phyloP scores from a whole-genome alignment of 768 basidiomycete genomes.

The Lenzites betulinus region DNA sequence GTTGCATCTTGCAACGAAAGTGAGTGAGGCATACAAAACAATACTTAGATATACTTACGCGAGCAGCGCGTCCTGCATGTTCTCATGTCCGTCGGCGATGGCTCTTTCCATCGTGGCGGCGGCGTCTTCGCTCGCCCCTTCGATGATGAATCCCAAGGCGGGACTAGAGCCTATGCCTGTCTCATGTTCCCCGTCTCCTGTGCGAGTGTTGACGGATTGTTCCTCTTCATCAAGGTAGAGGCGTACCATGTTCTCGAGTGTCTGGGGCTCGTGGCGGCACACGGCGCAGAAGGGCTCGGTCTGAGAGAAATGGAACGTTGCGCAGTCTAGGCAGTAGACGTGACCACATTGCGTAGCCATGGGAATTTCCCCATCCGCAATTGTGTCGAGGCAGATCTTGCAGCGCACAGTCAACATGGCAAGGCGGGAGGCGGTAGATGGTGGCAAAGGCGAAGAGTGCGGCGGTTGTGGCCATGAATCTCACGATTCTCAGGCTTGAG shows the following conservation, averaged over 20 bases:
- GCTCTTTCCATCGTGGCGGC: slow-evolving; percentile 8
- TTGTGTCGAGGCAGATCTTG: slow-evolving; percentile 24
- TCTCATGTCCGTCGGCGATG: slow-evolving; percentile 4
- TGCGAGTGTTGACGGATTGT: background rate
- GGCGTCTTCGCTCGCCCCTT: slow-evolving; percentile 9
- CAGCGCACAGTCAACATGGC: slow-evolving; percentile 19
- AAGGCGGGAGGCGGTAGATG: background rate
- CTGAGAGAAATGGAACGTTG: slow-evolving; percentile 26
- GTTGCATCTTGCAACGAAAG: slow-evolving; percentile 8
- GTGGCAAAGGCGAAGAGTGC: slow-evolving; percentile 1
- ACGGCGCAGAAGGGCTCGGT: slow-evolving; percentile 21
- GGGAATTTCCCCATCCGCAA: slow-evolving; percentile 8
- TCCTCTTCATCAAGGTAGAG: slow-evolving; percentile 21
- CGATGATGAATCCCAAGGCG: slow-evolving; percentile 8
- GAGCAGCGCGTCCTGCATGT: slow-evolving; percentile 10
- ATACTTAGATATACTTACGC: background rate
- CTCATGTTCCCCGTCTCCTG: background rate
- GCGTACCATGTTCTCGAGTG: slow-evolving; percentile 21
- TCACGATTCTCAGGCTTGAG: background rate
- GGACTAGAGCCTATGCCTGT: slow-evolving; percentile 10
- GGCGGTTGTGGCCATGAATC: slow-evolving; percentile 11
- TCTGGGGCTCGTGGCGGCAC: slow-evolving; percentile 25
- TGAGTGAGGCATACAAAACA: background rate
- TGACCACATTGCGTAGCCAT: slow-evolving; percentile 29
- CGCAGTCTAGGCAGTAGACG: slow-evolving; percentile 30